Base-by-base conservation (phyloP, 2,329 filamentous ascomycete species). In the Aspergillus melleus region DNA sequence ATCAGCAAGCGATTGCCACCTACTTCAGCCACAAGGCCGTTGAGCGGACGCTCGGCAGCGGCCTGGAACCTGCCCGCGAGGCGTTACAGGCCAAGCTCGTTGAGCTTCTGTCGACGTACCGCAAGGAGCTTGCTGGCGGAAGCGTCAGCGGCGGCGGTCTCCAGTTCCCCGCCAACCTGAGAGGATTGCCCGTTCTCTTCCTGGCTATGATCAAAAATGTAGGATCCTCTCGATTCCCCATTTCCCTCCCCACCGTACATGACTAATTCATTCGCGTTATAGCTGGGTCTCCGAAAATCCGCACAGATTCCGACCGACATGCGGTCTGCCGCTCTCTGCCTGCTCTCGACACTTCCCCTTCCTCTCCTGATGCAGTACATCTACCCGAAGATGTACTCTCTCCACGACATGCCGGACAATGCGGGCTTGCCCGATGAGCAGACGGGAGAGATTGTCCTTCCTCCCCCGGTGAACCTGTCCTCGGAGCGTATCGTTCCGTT, bases 11-110 rank as follows among this genome's bases (percentile, higher is more conserved):
- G 14, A 92, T 99, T 68, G 90, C 93, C 3, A 90, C 91, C 12
- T 98, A 94, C 81, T 98, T 94, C 82, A 94, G 90, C 68, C 95
- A 99, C 84, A 98, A 98, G 81, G 95, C 95, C 16, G 95, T 98
- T 3, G 95, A 99, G 80, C 86, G 92, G 68, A 88, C 90, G 11
- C 81, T 99, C 44, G 89, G 91, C 68, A 91, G 87, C 69, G 93
- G 94, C 44, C 82, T 99, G 54, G 95, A 99, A 68, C 89, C 92
- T 52, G 95, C 95, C 54, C 86, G 95, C 47, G 95, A 99, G 76
- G 90, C 92, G 51, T 83, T 98, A 49, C 92, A 97, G 75, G 87
- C 88, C 66, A 99, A 99, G 83, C 82, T 96, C 47, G 90, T 92
- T 29, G 95, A 99, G 79, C 85, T 99, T 52, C 82, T 99, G 61